Evolutionary conservation across 1,139 yeast species (phyloP).

Genomic region (Zygosaccharomyces sapae): DNA sequence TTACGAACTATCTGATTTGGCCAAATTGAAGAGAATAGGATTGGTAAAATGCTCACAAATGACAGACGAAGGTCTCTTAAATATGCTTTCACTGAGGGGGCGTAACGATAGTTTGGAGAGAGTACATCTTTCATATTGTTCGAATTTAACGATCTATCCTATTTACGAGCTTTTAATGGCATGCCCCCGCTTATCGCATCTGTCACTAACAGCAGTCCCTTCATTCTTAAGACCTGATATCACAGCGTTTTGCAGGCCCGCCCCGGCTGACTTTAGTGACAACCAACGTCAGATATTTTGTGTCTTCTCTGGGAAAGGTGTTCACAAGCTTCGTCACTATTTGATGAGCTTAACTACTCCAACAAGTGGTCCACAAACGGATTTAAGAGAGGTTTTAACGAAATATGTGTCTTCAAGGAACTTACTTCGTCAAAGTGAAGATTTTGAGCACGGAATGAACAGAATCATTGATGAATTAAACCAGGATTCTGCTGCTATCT

Average conservation of each 20-base stretch:
- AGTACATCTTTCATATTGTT: constrained; percentile 89
- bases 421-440: constrained; percentile 27
- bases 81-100: constrained; percentile 70
- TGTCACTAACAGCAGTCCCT: constrained; percentile 82
- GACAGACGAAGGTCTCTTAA: constrained; percentile 79
- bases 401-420: constrained; percentile 32
- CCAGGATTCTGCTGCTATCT: constrained; percentile 35
- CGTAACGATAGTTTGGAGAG: constrained; percentile 77
- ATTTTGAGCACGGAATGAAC: constrained; percentile 29
- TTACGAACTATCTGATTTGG: constrained; percentile 69
- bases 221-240: constrained; percentile 84
- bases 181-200: constrained; percentile 84
- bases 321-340: constrained; percentile 62
- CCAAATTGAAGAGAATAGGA: constrained; percentile 85
- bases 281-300: constrained; percentile 85
- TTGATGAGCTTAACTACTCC: constrained; percentile 42
- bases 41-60: constrained; percentile 86
- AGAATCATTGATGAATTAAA: constrained; percentile 32
- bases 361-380: constrained; percentile 36
- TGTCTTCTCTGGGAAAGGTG: constrained; percentile 92
- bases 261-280: constrained; percentile 89
- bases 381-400: constrained; percentile 32
- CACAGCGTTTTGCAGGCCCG: constrained; percentile 85
- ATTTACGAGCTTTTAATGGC: constrained; percentile 68
- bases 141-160: constrained; percentile 68